Conservation (phyloP, 2,329 filamentous ascomycete species). For the Aureobasidium musti region DNA sequence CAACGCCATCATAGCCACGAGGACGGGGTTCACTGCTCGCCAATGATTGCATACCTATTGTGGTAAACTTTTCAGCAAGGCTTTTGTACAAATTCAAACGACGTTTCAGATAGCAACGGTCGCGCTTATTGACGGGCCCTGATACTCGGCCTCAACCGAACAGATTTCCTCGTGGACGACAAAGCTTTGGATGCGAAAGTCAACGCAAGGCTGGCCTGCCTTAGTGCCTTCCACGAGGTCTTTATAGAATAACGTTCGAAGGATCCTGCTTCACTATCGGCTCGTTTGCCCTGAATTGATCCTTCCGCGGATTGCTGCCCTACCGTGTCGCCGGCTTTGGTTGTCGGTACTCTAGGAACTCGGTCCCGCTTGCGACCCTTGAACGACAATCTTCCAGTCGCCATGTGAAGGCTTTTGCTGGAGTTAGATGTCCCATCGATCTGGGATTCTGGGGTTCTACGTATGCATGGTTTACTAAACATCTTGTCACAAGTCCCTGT, state of each 20-base stretch:
- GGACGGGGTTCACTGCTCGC: background rate
- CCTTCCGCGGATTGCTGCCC: background rate
- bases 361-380: slow-evolving; percentile 5
- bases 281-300: background rate
- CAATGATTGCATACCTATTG: background rate
- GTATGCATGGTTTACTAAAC: background rate
- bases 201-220: background rate
- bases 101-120: slow-evolving; percentile 9
- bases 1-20: background rate
- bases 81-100: background rate
- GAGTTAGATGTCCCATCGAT: background rate
- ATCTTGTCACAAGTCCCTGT: background rate
- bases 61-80: slow-evolving; percentile 5
- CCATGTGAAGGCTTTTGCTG: background rate
- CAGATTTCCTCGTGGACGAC: background rate
- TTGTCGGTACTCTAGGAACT: background rate
- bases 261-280: background rate
- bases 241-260: background rate
- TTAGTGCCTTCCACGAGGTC: background rate
- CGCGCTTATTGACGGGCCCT: background rate
- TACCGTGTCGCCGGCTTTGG: background rate
- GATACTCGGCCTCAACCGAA: background rate
- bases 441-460: slow-evolving; percentile 10
- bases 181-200: background rate
- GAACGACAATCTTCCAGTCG: slow-evolving; percentile 5